Conservation (phyloP, 257 asterid genomes). For the Eustoma russellianum region DNA sequence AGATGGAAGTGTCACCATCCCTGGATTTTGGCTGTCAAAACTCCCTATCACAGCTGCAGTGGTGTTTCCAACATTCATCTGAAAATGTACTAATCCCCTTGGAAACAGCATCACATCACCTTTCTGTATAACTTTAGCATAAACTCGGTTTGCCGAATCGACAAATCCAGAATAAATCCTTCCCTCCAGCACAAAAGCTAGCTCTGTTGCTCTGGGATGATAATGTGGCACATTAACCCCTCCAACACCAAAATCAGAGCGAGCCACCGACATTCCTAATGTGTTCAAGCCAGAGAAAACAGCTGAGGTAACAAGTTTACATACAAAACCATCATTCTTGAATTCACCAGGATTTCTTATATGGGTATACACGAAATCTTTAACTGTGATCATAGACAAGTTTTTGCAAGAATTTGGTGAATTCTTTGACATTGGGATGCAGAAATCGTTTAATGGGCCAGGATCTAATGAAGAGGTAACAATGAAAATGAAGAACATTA, state of each 20-base stretch:
- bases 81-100: conserved; percentile 60
- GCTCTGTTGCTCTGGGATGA: too few species aligned
- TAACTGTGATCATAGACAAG: conserved; percentile 45
- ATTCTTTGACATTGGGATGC: conserved; percentile 53
- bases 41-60: conserved; percentile 58
- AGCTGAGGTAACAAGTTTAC: conserved; percentile 42
- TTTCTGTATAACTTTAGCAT: conserved; percentile 14
- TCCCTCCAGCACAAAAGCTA: too few species aligned
- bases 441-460: conserved; percentile 58
- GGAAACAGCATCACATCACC: conserved; percentile 89
- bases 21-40: conserved; percentile 75
- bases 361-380: conserved; percentile 54
- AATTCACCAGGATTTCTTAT: conserved; percentile 33
- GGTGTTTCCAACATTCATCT: conserved; percentile 58
- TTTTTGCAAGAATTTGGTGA: conserved; percentile 64
- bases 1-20: conserved; percentile 46
- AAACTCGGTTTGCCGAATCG: conserved; percentile 45
- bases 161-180: conserved; percentile 65
- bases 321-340: conserved; percentile 48
- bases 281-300: conserved; percentile 69
- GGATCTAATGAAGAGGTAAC: conserved; percentile 46
- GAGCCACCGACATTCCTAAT: conserved; percentile 60
- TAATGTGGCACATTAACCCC: conserved; percentile 67
- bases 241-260: conserved; percentile 55
- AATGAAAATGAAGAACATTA: conserved; percentile 18